Conservation (phyloP, 805 yeast species). For the Brettanomyces nanus region DNA sequence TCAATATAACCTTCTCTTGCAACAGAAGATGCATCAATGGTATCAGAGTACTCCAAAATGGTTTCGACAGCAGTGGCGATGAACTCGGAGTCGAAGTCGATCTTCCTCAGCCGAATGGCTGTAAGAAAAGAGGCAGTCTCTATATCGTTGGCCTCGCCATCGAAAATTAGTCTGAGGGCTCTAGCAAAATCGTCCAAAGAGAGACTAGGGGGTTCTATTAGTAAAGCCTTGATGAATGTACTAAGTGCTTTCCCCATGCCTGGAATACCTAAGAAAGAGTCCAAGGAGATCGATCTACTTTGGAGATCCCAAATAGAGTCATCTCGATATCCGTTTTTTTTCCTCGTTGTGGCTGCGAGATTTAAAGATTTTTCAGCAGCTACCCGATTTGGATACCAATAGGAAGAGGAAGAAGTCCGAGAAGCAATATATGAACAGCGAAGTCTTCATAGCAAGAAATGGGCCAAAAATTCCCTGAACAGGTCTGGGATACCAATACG, state of each 20-base stretch:
- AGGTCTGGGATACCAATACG: too few relatives aligned
- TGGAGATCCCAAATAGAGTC: too few relatives aligned
- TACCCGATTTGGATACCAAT: too few relatives aligned
- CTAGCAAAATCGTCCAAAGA: constrained; percentile 55
- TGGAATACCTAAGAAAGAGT: too few relatives aligned
- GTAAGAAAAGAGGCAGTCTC: constrained; percentile 77
- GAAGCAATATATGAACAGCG: too few relatives aligned
- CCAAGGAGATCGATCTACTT: too few relatives aligned
- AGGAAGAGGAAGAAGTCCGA: too few relatives aligned
- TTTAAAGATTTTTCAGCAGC: too few relatives aligned
- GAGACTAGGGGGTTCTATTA: constrained; percentile 52
- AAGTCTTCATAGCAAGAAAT: too few relatives aligned
- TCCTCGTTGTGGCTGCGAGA: too few relatives aligned
- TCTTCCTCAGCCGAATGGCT: constrained; percentile 59
- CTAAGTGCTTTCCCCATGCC: constrained; percentile 23
- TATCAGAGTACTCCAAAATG: constrained; percentile 54
- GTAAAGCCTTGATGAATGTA: constrained; percentile 59
- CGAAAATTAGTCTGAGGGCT: constrained; percentile 55
- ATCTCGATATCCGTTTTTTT: too few relatives aligned
- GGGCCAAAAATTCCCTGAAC: too few relatives aligned
- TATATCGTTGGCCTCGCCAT: constrained; percentile 53
- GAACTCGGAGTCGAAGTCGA: constrained; percentile 74
- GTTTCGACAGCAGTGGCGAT: constrained; percentile 83
- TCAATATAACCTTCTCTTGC: constrained; percentile 57
- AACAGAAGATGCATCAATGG: constrained; percentile 37